Percentiles rank a stretch among this genome's conserved stretches.
Conservation (phyloP, 2,329 filamentous ascomycete species). For the Pestalotiopsis sp. region DNA sequence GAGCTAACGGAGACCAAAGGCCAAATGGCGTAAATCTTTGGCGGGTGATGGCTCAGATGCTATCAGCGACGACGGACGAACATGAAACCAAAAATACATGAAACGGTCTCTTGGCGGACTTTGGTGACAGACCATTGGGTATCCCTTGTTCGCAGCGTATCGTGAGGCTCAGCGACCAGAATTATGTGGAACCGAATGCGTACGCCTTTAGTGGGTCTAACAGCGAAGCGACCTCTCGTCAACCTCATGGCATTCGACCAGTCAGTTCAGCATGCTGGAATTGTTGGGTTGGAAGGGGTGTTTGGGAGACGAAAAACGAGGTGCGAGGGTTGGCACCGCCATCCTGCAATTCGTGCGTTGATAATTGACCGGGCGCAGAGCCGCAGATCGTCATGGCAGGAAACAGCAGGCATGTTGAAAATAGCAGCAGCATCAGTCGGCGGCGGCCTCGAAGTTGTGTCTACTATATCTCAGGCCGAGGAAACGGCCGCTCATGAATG, state of each 20-base stretch:
- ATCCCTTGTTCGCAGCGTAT: background rate
- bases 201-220: constrained; percentile 7
- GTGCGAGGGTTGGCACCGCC: background rate
- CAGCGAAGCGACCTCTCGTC: background rate
- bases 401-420: background rate
- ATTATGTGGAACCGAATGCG: constrained; percentile 3
- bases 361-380: background rate
- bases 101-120: constrained; percentile 8
- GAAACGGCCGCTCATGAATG: background rate
- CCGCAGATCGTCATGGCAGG: background rate
- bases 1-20: background rate
- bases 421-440: background rate
- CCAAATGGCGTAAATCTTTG: background rate
- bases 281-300: background rate
- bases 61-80: background rate
- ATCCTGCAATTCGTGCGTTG: background rate
- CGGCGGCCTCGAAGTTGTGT: background rate
- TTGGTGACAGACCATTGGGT: constrained; percentile 7
- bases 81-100: constrained; percentile 11
- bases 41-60: background rate
- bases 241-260: background rate
- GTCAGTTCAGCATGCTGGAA: background rate
- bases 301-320: background rate
- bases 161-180: background rate
- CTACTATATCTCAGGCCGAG: background rate